These are phyloP conservation scores for Jatropha curcas DNA, from an alignment of 345 rosid species.

Conservation along the genomic window DNA sequence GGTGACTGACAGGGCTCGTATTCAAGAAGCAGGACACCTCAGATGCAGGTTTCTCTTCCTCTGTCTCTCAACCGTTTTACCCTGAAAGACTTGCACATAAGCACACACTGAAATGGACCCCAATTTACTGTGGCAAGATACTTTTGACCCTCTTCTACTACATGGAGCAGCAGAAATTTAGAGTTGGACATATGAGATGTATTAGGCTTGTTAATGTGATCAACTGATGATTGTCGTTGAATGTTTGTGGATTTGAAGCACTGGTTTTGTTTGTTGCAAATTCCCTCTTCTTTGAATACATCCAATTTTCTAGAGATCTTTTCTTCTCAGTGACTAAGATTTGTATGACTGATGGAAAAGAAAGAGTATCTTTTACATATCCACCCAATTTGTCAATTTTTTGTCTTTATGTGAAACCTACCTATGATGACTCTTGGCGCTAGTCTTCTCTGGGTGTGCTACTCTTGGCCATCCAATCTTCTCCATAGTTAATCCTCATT, in stretches of 20 bases:
- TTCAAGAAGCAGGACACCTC: conserved; percentile 91
- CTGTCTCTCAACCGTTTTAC: conserved; percentile 7
- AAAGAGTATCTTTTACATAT: no score
- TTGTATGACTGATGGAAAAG: no score
- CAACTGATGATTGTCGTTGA: background rate
- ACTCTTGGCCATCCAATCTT: background rate
- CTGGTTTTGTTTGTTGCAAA: conserved; percentile 5
- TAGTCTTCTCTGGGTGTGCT: background rate
- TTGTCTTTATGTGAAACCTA: no score
- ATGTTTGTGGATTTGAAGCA: background rate
- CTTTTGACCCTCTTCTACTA: background rate
- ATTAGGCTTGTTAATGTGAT: background rate
- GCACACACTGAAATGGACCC: background rate
- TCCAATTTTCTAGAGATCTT: background rate
- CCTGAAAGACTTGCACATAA: conserved; percentile 4
- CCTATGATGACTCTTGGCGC: background rate
- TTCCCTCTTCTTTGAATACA: background rate
- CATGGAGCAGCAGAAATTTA: no score
- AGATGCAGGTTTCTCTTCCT: conserved; percentile 72
- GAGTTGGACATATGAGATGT: background rate
- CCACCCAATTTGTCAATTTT: no score
- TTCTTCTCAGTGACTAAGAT: background rate
- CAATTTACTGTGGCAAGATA: background rate
- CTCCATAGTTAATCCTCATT: background rate
- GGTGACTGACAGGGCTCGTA: conserved; percentile 82